Evolutionary conservation across 495 filamentous ascomycete genomes (phyloP).

Genomic region (Amorphotheca resinae): DNA sequence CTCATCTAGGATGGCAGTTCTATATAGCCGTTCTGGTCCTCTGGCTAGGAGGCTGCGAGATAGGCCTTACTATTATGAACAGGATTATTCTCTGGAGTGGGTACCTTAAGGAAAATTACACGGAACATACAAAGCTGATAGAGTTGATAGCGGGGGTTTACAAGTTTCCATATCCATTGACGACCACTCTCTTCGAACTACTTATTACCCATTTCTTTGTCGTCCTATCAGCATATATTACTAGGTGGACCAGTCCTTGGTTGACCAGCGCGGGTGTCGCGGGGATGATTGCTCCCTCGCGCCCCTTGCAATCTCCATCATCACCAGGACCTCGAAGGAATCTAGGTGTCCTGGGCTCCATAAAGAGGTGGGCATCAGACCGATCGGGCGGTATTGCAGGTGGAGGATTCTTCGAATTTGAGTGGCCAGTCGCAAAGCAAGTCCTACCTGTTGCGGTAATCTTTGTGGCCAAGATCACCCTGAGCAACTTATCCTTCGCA

Average conservation of each 20-base stretch:
- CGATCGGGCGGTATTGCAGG: constrained; percentile 38
- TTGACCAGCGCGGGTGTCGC: constrained; percentile 13
- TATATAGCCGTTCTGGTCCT: constrained; percentile 35
- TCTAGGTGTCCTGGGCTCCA: constrained; percentile 2
- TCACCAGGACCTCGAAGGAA: constrained; percentile 10
- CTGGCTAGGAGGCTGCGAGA: constrained; percentile 29
- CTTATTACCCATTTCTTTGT: constrained; percentile 26
- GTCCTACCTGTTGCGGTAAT: constrained; percentile 33
- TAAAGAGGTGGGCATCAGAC: constrained; percentile 9
- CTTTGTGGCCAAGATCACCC: constrained; percentile 33
- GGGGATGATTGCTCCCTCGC: constrained; percentile 22
- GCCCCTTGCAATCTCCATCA: constrained; percentile 15
- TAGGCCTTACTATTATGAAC: constrained; percentile 36
- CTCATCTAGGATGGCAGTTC: constrained; percentile 34
- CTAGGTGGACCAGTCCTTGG: constrained; percentile 14
- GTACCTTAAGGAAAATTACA: constrained; percentile 19
- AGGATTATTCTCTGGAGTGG: constrained; percentile 30
- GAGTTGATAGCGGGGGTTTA: constrained; percentile 34
- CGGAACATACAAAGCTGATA: constrained; percentile 18
- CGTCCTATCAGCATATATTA: constrained; percentile 18
- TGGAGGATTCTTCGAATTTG: constrained; percentile 38
- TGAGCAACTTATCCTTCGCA: constrained; percentile 39
- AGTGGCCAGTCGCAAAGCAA: constrained; percentile 26
- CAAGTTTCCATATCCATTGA: constrained; percentile 40
- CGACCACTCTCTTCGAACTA: constrained; percentile 36